Conservation (phyloP, 805 yeast species). For the Kluyveromyces starmeri region DNA sequence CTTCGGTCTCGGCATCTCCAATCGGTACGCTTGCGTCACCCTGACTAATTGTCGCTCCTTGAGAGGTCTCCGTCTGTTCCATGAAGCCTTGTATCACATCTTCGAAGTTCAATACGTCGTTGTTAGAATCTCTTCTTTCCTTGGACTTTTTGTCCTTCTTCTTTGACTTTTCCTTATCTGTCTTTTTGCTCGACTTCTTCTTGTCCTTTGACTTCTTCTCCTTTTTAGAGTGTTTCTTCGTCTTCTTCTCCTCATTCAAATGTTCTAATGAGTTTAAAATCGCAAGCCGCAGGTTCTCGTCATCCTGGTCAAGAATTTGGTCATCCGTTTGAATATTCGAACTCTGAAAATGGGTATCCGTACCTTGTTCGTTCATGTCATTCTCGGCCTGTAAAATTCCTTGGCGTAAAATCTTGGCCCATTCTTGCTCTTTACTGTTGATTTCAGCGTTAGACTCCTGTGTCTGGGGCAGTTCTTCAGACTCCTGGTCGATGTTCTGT, state of each 20-base stretch:
- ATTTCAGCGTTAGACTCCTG: constrained; percentile 4
- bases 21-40: constrained; percentile 6
- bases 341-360: constrained; percentile 5
- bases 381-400: constrained; percentile 16
- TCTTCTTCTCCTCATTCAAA: constrained; percentile 9
- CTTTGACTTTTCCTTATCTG: constrained; percentile 10
- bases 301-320: constrained; percentile 26
- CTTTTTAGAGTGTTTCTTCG: constrained; percentile 5
- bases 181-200: constrained; percentile 11
- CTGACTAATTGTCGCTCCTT: constrained; percentile 10
- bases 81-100: constrained; percentile 26
- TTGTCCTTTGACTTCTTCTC: constrained; percentile 7
- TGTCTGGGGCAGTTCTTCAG: constrained; percentile 2
- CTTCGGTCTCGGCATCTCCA: constrained; percentile 26
- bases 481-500: constrained; percentile 15
- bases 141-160: constrained; percentile 14
- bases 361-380: constrained; percentile 7
- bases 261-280: constrained; percentile 25
- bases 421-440: constrained; percentile 18
- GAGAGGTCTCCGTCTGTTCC: constrained; percentile 10
- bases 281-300: constrained; percentile 27
- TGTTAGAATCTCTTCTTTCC: constrained; percentile 12
- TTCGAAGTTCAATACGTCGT: constrained; percentile 21
- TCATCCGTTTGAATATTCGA: constrained; percentile 5
- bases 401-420: constrained; percentile 27